These are phyloP conservation scores for Kuraishia ogatae DNA, from an alignment of 805 yeast species.

Conservation along the genomic window DNA sequence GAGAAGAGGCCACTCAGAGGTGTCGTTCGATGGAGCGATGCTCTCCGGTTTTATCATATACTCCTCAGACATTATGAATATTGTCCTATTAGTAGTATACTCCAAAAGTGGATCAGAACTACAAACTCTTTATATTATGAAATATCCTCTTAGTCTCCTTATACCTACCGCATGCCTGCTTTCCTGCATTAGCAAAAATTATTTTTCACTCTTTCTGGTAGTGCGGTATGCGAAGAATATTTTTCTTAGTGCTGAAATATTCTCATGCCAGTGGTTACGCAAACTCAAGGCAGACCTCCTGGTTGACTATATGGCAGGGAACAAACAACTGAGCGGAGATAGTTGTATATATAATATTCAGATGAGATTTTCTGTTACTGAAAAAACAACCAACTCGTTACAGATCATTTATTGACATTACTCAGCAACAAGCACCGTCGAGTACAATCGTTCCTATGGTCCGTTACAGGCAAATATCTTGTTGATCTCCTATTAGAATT, in stretches of 20 bases:
- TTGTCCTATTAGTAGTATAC: neutral
- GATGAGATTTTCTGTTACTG: no score
- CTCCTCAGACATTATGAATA: slow-evolving; percentile 34
- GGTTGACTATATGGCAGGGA: no score
- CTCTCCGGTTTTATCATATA: slow-evolving; percentile 84
- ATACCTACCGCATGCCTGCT: neutral
- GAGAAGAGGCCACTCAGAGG: slow-evolving; percentile 93
- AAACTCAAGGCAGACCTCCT: no score
- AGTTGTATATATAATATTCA: no score
- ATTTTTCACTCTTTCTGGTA: neutral
- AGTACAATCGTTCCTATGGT: no score
- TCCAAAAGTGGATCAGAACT: neutral
- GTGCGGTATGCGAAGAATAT: neutral
- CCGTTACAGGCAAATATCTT: no score
- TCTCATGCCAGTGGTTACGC: neutral
- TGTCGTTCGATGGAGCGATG: slow-evolving; percentile 69
- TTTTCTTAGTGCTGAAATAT: neutral
- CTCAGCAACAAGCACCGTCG: no score
- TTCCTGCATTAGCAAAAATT: neutral
- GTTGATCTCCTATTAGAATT: no score
- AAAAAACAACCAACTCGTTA: no score
- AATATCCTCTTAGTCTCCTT: neutral
- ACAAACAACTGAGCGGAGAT: no score
- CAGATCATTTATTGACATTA: no score
- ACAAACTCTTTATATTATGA: neutral